Evolutionary conservation across 2,329 filamentous ascomycete genomes (phyloP).

Genomic region (Camptophora hylomeconis): DNA sequence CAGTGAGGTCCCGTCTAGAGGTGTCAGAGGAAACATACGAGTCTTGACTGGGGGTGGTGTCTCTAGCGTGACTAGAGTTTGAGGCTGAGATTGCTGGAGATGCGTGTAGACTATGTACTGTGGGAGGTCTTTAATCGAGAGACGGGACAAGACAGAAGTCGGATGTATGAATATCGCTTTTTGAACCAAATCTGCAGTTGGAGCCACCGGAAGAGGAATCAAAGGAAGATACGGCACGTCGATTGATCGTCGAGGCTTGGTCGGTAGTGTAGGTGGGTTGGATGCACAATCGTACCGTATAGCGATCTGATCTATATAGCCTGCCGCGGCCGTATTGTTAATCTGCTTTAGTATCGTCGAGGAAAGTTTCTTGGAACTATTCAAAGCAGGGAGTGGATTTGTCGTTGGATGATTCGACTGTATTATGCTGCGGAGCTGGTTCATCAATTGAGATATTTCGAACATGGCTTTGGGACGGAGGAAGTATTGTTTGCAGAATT

Average conservation of each 20-base stretch:
- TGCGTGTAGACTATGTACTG: conserved; percentile 79
- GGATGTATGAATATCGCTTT: conserved; percentile 79
- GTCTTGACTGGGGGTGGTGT: conserved; percentile 56
- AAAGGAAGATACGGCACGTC: conserved; percentile 87
- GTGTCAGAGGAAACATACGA: conserved; percentile 76
- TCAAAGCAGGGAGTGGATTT: conserved; percentile 53
- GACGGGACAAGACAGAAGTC: conserved; percentile 61
- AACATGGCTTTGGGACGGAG: conserved; percentile 75
- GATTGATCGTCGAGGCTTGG: conserved; percentile 71
- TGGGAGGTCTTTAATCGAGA: conserved; percentile 60
- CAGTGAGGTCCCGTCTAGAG: conserved; percentile 63
- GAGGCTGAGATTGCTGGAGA: conserved; percentile 55
- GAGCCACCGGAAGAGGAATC: conserved; percentile 38
- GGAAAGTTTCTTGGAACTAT: conserved; percentile 40
- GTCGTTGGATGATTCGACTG: conserved; percentile 44
- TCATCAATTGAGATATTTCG: conserved; percentile 71
- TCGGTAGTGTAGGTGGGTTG: conserved; percentile 49
- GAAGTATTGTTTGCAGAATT: conserved; percentile 73
- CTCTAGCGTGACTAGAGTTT: too few relatives aligned
- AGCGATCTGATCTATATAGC: conserved; percentile 88
- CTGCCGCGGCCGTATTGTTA: conserved; percentile 82
- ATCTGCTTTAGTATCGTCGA: conserved; percentile 62
- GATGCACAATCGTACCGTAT: conserved; percentile 81
- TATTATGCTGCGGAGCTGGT: conserved; percentile 71
- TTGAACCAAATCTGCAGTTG: conserved; percentile 39